Percentiles rank a stretch among this genome's conserved stretches.
phyloP scores from a whole-genome alignment of 306 rosid species.

The Begonia masoniana region DNA sequence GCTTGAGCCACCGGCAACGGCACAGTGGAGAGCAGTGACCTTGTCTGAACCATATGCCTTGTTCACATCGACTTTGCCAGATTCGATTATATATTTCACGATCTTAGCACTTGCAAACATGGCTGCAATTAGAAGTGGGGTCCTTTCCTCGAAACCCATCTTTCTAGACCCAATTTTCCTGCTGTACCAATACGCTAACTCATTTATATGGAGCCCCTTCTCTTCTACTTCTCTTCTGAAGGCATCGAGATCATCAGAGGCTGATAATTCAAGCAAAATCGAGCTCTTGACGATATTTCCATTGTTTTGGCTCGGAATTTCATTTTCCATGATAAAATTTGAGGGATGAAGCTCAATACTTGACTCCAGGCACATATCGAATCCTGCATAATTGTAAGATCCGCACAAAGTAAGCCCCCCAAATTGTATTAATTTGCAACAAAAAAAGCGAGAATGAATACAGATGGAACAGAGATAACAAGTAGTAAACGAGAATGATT shows the following conservation, averaged over 20 bases:
- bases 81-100: slow-evolving; percentile 38
- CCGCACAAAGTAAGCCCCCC: background rate
- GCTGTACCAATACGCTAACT: slow-evolving; percentile 62
- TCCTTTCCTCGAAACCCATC: slow-evolving; percentile 76
- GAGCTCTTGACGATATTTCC: slow-evolving; percentile 18
- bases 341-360: slow-evolving; percentile 29
- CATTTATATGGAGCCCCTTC: slow-evolving; percentile 41
- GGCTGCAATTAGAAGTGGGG: slow-evolving; percentile 82
- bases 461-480: background rate
- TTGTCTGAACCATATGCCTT: slow-evolving; percentile 50
- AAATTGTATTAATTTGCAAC: background rate
- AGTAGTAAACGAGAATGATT: background rate
- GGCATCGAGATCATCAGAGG: slow-evolving; percentile 51
- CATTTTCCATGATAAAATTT: slow-evolving; percentile 37
- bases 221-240: slow-evolving; percentile 46
- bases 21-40: slow-evolving; percentile 81
- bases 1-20: slow-evolving; percentile 55
- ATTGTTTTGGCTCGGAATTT: slow-evolving; percentile 26
- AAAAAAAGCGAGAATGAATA: background rate
- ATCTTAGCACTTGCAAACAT: slow-evolving; percentile 55
- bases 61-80: slow-evolving; percentile 52
- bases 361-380: slow-evolving; percentile 45
- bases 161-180: slow-evolving; percentile 69
- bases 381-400: slow-evolving; percentile 29
- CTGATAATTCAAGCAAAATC: slow-evolving; percentile 60